phyloP scores from a whole-genome alignment of 768 basidiomycete genomes.

The Porphyrellus cyaneotinctus region DNA sequence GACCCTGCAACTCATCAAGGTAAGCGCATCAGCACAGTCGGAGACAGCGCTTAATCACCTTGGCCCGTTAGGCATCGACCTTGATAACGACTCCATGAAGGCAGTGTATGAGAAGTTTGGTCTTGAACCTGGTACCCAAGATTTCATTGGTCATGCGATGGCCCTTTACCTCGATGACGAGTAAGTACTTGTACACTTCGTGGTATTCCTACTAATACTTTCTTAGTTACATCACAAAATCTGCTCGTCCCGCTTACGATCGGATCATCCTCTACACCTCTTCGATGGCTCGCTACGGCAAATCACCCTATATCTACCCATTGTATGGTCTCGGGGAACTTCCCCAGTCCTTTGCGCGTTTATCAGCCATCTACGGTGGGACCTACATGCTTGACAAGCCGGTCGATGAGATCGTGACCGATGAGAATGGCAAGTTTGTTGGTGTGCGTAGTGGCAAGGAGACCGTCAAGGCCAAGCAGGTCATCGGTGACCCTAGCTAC shows the following conservation, averaged over 20 bases:
- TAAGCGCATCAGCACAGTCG: constrained; percentile 28
- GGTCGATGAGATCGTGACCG: constrained; percentile 87
- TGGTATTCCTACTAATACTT: constrained; percentile 9
- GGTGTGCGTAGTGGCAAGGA: constrained; percentile 89
- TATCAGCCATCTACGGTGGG: constrained; percentile 97
- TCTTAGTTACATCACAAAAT: constrained; percentile 84
- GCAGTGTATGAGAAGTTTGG: constrained; percentile 96
- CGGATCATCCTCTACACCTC: constrained; percentile 97
- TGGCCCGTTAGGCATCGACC: constrained; percentile 60
- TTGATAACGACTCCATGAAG: constrained; percentile 91
- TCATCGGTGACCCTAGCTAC: constrained; percentile 97
- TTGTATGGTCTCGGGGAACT: constrained; percentile 98
- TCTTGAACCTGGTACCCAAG: constrained; percentile 93
- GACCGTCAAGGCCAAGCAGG: constrained; percentile 94
- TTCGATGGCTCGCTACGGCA: constrained; percentile 98
- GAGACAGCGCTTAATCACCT: constrained; percentile 1
- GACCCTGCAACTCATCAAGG: constrained; percentile 98
- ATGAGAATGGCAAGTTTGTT: constrained; percentile 80
- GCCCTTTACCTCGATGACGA: constrained; percentile 96
- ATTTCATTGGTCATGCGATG: constrained; percentile 99
- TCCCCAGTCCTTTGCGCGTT: constrained; percentile 96
- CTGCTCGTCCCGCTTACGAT: constrained; percentile 86
- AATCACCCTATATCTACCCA: constrained; percentile 99
- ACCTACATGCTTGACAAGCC: constrained; percentile 99
- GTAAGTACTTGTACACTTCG: constrained; percentile 44